Percentiles rank a stretch among this genome's conserved stretches.
Conservation (phyloP, 768 basidiomycete genomes). For the Aureoboletus auriporus region DNA sequence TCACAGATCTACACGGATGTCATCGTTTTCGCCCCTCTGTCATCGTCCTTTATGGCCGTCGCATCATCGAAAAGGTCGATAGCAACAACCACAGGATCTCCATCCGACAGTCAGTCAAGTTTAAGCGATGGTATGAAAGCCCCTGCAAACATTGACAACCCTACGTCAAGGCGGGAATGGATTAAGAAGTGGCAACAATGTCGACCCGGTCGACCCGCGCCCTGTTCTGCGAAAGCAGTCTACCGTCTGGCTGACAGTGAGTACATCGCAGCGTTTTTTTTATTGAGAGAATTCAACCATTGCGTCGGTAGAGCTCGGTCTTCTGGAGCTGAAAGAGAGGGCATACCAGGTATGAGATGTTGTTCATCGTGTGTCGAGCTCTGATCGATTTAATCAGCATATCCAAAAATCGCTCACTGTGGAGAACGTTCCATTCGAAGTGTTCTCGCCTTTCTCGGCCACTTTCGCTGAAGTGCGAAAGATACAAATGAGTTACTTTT, state of each 20-base stretch:
- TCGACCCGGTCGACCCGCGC: constrained; percentile 60
- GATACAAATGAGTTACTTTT: constrained; percentile 77
- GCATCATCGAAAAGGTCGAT: constrained; percentile 16
- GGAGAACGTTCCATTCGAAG: constrained; percentile 80
- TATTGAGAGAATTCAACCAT: not conserved
- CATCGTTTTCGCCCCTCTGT: constrained; percentile 79
- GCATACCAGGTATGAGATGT: constrained; percentile 47
- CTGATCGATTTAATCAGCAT: constrained; percentile 41
- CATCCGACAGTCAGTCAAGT: constrained; percentile 35
- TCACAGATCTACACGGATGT: constrained; percentile 78
- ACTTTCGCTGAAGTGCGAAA: constrained; percentile 79
- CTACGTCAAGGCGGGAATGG: constrained; percentile 59
- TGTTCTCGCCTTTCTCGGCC: constrained; percentile 81
- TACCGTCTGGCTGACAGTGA: constrained; percentile 81
- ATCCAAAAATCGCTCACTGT: constrained; percentile 73
- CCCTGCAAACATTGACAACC: constrained; percentile 16
- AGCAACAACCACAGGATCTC: constrained; percentile 14
- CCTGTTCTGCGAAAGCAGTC: constrained; percentile 80
- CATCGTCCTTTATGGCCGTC: constrained; percentile 54
- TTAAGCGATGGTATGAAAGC: constrained; percentile 20
- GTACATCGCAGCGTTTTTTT: constrained; percentile 22
- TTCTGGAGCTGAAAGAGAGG: constrained; percentile 67
- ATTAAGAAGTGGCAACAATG: constrained; percentile 61
- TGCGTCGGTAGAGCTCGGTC: constrained; percentile 53
- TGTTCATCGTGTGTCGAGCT: not conserved